Conservation (phyloP, 2,329 filamentous ascomycete species). For the Raffaelea deltoideospora region DNA sequence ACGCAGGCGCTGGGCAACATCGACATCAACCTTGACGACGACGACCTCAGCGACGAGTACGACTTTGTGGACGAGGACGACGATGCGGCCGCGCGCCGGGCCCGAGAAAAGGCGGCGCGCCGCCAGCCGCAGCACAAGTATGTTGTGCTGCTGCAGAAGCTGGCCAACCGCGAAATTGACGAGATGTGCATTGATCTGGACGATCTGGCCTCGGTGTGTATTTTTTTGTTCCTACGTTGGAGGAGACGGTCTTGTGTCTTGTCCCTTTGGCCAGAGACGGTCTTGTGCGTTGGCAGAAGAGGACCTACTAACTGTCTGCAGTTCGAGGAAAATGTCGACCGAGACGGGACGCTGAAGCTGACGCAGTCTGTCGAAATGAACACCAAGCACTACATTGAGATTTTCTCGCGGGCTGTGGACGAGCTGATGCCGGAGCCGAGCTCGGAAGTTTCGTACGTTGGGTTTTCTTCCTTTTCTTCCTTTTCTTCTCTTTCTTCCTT, state of each 20-base stretch:
- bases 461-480: too few species aligned
- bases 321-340: conserved; percentile 61
- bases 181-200: conserved; percentile 82
- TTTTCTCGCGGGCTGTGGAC: conserved; percentile 79
- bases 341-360: conserved; percentile 46
- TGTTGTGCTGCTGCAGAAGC: conserved; percentile 68
- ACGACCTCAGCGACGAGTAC: conserved; percentile 77
- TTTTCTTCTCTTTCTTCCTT: too few species aligned
- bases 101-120: conserved; percentile 31
- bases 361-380: conserved; percentile 80
- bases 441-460: conserved; percentile 62
- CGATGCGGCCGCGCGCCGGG: conserved; percentile 35
- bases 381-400: conserved; percentile 88
- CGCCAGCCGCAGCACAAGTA: conserved; percentile 66
- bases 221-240: too few species aligned
- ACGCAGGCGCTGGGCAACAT: conserved; percentile 72
- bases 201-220: conserved; percentile 58
- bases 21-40: conserved; percentile 60
- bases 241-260: too few species aligned
- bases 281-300: too few species aligned
- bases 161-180: conserved; percentile 63
- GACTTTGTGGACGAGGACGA: conserved; percentile 82
- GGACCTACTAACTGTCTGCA: conserved; percentile 18
- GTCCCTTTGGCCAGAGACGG: too few species aligned
- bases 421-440: conserved; percentile 67